phyloP scores from a whole-genome alignment of 371 early-diverging fungal genomes.

The Apophysomyces variabilis region DNA sequence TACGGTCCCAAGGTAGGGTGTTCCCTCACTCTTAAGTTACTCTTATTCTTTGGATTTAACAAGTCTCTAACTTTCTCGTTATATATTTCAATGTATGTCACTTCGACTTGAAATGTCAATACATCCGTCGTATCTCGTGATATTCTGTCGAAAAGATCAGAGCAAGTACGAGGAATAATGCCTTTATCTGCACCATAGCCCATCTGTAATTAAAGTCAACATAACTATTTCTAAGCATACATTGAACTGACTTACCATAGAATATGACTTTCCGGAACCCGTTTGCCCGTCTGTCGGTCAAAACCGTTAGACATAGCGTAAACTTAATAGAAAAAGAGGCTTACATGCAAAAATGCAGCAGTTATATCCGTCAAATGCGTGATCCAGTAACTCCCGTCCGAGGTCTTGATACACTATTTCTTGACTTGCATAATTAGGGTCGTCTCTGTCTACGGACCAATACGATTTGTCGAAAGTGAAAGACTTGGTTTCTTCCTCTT shows the following conservation, averaged over 20 bases:
- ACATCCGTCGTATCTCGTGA: slow-evolving; percentile 36
- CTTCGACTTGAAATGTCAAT: slow-evolving; percentile 72
- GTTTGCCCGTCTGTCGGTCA: slow-evolving; percentile 77
- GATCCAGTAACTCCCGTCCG: slow-evolving; percentile 76
- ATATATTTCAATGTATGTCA: slow-evolving; percentile 83
- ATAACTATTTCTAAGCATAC: background rate
- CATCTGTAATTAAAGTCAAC: slow-evolving; percentile 42
- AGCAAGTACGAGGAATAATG: slow-evolving; percentile 81
- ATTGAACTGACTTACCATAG: slow-evolving; percentile 59
- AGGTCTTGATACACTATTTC: slow-evolving; percentile 76
- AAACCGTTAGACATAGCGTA: background rate
- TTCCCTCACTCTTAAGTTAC: slow-evolving; percentile 80
- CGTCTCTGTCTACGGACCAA: slow-evolving; percentile 72
- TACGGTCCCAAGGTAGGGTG: slow-evolving; percentile 88
- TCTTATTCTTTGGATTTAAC: slow-evolving; percentile 75
- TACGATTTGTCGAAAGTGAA: slow-evolving; percentile 86
- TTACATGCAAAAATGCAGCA: slow-evolving; percentile 86
- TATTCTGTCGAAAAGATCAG: slow-evolving; percentile 75
- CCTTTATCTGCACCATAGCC: slow-evolving; percentile 77
- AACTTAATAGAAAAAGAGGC: slow-evolving; percentile 13
- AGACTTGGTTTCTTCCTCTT: slow-evolving; percentile 50
- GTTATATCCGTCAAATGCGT: slow-evolving; percentile 87
- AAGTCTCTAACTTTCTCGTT: slow-evolving; percentile 92
- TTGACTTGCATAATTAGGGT: slow-evolving; percentile 73
- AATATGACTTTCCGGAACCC: slow-evolving; percentile 83